Evolutionary conservation across 345 rosid genomes (phyloP).

Genomic region (Litchi chinensis): DNA sequence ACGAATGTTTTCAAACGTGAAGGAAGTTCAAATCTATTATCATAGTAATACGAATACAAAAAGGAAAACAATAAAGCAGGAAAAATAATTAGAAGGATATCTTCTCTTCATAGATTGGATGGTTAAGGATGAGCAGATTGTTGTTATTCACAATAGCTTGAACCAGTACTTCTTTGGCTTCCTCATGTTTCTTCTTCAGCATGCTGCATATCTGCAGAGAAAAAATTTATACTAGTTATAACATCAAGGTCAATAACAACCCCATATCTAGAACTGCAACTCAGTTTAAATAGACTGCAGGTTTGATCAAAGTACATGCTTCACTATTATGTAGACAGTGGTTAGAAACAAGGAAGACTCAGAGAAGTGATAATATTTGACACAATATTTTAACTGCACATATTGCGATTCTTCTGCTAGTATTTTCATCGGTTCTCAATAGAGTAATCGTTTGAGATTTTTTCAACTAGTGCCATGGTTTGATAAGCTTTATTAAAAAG

Average conservation of each 20-base stretch:
- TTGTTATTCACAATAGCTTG: constrained; percentile 82
- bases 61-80: background rate
- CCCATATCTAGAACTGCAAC: background rate
- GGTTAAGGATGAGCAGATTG: constrained; percentile 79
- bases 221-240: background rate
- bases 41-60: background rate
- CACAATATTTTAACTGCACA: background rate
- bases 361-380: background rate
- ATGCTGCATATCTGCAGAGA: constrained; percentile 71
- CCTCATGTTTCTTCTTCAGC: constrained; percentile 83
- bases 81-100: constrained; percentile 62
- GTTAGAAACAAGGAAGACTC: background rate
- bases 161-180: constrained; percentile 82
- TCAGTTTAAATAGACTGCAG: background rate
- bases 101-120: constrained; percentile 73
- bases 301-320: background rate
- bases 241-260: background rate
- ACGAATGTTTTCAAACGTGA: constrained; percentile 58
- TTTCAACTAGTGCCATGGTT: background rate
- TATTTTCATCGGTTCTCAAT: background rate
- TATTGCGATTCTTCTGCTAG: background rate
- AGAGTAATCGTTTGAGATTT: background rate
- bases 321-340: background rate
- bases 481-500: background rate
- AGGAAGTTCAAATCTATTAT: constrained; percentile 36